phyloP scores from a whole-genome alignment of 176 grass and related monocot genomes.

The Eleusine indica region DNA sequence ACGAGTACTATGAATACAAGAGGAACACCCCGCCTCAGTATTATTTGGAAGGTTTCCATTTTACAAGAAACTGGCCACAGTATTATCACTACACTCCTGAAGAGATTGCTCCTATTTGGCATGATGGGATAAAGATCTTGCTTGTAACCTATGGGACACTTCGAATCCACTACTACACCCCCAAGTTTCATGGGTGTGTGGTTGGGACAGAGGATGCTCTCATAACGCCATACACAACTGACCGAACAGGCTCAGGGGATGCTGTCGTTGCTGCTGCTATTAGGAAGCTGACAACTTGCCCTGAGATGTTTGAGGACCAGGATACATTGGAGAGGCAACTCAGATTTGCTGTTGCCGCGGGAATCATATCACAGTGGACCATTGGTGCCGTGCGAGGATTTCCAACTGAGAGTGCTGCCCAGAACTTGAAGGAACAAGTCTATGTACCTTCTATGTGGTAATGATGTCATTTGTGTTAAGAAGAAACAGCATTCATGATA shows the following conservation, averaged over 20 bases:
- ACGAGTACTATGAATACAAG: conserved; percentile 77
- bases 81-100: conserved; percentile 72
- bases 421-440: conserved; percentile 89
- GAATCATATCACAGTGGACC: conserved; percentile 96
- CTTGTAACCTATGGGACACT: conserved; percentile 78
- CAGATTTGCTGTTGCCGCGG: conserved; percentile 78
- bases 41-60: conserved; percentile 67
- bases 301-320: conserved; percentile 82
- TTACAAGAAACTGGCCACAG: conserved; percentile 59
- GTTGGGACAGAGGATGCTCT: conserved; percentile 74
- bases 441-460: conserved; percentile 92
- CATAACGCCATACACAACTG: conserved; percentile 77
- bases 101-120: conserved; percentile 79
- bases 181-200: conserved; percentile 75
- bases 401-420: conserved; percentile 81
- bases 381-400: conserved; percentile 82
- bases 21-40: conserved; percentile 77
- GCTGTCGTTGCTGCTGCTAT: conserved; percentile 84
- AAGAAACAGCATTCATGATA: background rate
- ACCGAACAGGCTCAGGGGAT: conserved; percentile 89
- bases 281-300: conserved; percentile 65
- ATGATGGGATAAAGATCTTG: conserved; percentile 78
- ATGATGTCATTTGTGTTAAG: conserved; percentile 32
- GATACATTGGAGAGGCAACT: conserved; percentile 76
- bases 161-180: conserved; percentile 86